Base-by-base conservation (phyloP, 1,284 basidiomycete species). In the Earliella scabrosa region DNA sequence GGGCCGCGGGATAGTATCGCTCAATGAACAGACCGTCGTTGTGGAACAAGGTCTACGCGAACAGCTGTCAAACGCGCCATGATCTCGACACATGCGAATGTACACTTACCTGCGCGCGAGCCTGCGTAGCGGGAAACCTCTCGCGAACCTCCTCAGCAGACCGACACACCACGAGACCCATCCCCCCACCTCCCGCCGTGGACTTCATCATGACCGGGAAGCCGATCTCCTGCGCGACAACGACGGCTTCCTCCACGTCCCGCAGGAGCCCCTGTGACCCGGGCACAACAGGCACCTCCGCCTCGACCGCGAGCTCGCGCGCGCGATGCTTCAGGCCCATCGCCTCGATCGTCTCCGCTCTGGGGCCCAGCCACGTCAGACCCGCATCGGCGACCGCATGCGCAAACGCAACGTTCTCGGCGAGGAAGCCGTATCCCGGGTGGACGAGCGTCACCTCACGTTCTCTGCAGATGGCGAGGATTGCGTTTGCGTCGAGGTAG, bases 201-300 rank as follows among this genome's bases (percentile, higher is more conserved):
- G 86, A 82, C 68, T 91, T 91, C 63, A 92, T 73, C 63, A 91
- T 83, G 11, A 88, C 75, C 0, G 86, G 89, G 65, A 77, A 89
- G 16, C 82, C 85, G 27, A 86, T 74, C 14, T 64, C 56, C 13
- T 55, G 61, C 1, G 82, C 82, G 0, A 78, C 66, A 6, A 66
- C 56, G 3, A 75, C 57, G 0, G 83, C 86, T 3, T 80, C 80
- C 2, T 79, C 75, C 0, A 73, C 66, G n/a, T 73, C 69, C 14
- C 59, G 55, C 10, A 83, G 64, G 16, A 84, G 71, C 1, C 76
- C 78, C 3, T 80, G 74, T 0, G 81, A 84, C 0, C 88, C 88
- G 0, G 84, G 83, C 1, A 88, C 81, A 23, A 87, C 75, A 0
- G 78, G 78, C 1, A 86, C 75, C 0, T 77, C 76, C 0, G 82